These are phyloP conservation scores for Massariosphaeria phaeospora DNA, from an alignment of 495 filamentous ascomycete species.

Conservation along the genomic window DNA sequence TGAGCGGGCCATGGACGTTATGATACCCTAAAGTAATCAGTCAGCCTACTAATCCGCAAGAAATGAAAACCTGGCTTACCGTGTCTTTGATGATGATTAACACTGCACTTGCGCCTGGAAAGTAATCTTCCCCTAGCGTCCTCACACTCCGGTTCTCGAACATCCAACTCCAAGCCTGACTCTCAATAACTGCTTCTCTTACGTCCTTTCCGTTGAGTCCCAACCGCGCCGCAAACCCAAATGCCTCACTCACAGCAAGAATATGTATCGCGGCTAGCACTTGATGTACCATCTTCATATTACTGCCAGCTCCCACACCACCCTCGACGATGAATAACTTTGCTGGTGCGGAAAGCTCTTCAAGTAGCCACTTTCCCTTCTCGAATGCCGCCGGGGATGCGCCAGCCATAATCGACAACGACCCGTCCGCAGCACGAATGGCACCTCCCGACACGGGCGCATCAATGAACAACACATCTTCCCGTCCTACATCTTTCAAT, in stretches of 20 bases:
- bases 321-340: constrained; percentile 72
- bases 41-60: constrained; percentile 4
- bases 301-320: constrained; percentile 71
- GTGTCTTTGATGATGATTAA: constrained; percentile 79
- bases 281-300: constrained; percentile 86
- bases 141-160: constrained; percentile 68
- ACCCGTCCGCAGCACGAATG: constrained; percentile 65
- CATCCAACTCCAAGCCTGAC: constrained; percentile 73
- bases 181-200: constrained; percentile 53
- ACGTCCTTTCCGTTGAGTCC: constrained; percentile 58
- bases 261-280: constrained; percentile 75
- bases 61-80: constrained; percentile 36
- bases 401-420: constrained; percentile 77
- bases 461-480: constrained; percentile 67
- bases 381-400: constrained; percentile 53
- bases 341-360: constrained; percentile 54
- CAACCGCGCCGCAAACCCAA: constrained; percentile 65
- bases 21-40: constrained; percentile 53
- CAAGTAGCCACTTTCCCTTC: constrained; percentile 56
- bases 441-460: constrained; percentile 75
- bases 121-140: constrained; percentile 64
- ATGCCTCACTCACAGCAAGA: constrained; percentile 63
- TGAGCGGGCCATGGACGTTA: constrained; percentile 62
- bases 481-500: constrained; percentile 50
- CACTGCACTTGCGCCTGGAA: constrained; percentile 60